Conservation (phyloP, 2,329 filamentous ascomycete species). For the Cryphonectria carpinicola region DNA sequence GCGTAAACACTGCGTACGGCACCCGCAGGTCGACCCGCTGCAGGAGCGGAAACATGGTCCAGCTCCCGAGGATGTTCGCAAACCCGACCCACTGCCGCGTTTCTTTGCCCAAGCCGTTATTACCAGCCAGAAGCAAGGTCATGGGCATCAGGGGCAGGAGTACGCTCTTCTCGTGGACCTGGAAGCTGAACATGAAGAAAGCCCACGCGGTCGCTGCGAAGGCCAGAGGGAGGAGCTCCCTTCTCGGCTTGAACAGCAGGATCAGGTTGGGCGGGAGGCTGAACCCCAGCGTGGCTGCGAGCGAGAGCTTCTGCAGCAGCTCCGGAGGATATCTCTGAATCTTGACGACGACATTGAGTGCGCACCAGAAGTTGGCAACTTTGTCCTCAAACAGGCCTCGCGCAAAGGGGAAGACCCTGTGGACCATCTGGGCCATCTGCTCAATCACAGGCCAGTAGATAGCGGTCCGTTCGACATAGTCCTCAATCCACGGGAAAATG, state of each 20-base stretch:
- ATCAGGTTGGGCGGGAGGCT: constrained; percentile 81
- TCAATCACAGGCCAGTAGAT: constrained; percentile 76
- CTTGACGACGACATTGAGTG: constrained; percentile 87
- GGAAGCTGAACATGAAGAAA: constrained; percentile 97
- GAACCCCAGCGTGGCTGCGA: constrained; percentile 73
- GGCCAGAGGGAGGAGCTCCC: constrained; percentile 75
- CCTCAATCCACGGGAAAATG: constrained; percentile 60
- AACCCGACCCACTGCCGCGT: constrained; percentile 93
- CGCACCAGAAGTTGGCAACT: constrained; percentile 98
- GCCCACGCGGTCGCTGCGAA: constrained; percentile 89
- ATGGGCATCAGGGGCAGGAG: constrained; percentile 90
- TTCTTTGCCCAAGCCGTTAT: constrained; percentile 75
- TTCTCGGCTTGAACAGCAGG: constrained; percentile 77
- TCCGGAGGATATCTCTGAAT: constrained; percentile 73
- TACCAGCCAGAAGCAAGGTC: constrained; percentile 77
- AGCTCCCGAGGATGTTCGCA: constrained; percentile 84
- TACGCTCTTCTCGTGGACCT: constrained; percentile 98
- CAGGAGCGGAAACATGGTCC: constrained; percentile 93
- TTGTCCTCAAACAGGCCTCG: constrained; percentile 98
- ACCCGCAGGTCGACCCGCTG: constrained; percentile 81
- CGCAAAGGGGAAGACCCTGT: constrained; percentile 94
- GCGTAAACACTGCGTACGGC: constrained; percentile 82
- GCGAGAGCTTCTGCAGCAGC: constrained; percentile 75
- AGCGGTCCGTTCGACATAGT: constrained; percentile 65
- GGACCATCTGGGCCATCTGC: constrained; percentile 80